Evolutionary conservation across 1,284 basidiomycete species (phyloP).

Genomic region (Ustanciosporium gigantosporum): DNA sequence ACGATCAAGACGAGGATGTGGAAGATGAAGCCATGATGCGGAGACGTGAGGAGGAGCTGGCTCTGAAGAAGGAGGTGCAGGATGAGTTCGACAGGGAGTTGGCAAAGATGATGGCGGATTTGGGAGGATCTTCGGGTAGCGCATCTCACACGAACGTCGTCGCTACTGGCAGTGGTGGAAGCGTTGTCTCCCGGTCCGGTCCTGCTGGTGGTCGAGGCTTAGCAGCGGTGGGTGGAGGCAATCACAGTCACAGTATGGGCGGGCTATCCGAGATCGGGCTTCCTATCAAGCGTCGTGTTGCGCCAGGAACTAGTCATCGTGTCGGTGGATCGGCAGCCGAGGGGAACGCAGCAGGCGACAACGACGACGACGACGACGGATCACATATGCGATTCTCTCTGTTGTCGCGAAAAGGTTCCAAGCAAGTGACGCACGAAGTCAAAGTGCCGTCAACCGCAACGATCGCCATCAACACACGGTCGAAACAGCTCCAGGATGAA

Average conservation of each 20-base stretch:
- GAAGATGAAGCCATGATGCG: constrained; percentile 24
- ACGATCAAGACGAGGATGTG: constrained; percentile 21
- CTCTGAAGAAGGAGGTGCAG: constrained; percentile 74
- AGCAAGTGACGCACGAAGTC: constrained; percentile 68
- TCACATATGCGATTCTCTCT: constrained; percentile 87
- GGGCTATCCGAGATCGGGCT: constrained; percentile 65
- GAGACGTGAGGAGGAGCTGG: constrained; percentile 62
- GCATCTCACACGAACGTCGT: neutral
- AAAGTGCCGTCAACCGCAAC: constrained; percentile 45
- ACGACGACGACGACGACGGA: constrained; percentile 62
- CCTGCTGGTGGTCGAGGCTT: neutral
- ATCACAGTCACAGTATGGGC: neutral
- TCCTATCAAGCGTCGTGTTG: constrained; percentile 62
- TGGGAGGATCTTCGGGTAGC: constrained; percentile 53
- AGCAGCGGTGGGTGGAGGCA: neutral
- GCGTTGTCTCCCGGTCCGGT: neutral
- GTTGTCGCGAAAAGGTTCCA: constrained; percentile 90
- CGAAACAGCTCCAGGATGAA: constrained; percentile 50
- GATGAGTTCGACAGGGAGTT: constrained; percentile 93
- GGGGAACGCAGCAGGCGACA: neutral
- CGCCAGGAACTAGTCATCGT: neutral
- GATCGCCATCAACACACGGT: constrained; percentile 52
- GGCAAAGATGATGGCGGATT: constrained; percentile 83
- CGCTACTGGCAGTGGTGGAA: neutral
- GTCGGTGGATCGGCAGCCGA: too few species aligned